Evolutionary conservation across 164 flowering plant species (phyloP).

Genomic region (grape (Vitis vinifera)): DNA sequence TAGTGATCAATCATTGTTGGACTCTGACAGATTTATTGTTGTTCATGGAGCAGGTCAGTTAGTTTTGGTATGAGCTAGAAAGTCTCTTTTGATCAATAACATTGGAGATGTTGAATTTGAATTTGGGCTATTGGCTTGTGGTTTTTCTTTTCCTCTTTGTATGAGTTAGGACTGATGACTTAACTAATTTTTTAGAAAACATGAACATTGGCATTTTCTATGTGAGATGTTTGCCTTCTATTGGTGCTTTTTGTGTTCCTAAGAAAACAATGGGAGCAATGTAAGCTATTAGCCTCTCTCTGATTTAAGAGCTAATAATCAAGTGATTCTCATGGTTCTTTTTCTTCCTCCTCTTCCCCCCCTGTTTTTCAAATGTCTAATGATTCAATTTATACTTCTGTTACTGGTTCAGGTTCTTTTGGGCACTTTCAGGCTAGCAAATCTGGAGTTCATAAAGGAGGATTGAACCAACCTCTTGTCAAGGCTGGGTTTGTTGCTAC

Average conservation of each 20-base stretch:
- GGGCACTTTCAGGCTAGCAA: constrained; percentile 99
- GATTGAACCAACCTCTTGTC: constrained; percentile 67
- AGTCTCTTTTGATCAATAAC: background rate
- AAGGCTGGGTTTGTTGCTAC: constrained; percentile 99
- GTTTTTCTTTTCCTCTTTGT: background rate
- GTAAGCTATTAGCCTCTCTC: background rate
- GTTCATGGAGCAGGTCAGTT: constrained; percentile 95
- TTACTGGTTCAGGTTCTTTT: constrained; percentile 73
- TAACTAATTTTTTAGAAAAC: too few relatives aligned
- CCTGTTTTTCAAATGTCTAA: background rate
- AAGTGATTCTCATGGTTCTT: background rate
- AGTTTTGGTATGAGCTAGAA: background rate
- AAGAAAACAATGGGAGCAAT: background rate
- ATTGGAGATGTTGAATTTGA: background rate
- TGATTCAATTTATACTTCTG: background rate
- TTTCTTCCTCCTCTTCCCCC: background rate
- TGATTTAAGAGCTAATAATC: background rate
- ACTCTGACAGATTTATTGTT: constrained; percentile 55
- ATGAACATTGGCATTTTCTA: background rate
- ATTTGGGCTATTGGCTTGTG: background rate
- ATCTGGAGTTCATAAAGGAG: constrained; percentile 97
- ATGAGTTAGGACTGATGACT: too few relatives aligned
- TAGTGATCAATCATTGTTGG: constrained; percentile 31
- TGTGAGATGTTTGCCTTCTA: background rate
- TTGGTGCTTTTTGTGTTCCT: background rate